Percentiles rank a stretch among this genome's conserved stretches.
Conservation (phyloP, 176 grass and related monocot species). For the Avena atlantica region DNA sequence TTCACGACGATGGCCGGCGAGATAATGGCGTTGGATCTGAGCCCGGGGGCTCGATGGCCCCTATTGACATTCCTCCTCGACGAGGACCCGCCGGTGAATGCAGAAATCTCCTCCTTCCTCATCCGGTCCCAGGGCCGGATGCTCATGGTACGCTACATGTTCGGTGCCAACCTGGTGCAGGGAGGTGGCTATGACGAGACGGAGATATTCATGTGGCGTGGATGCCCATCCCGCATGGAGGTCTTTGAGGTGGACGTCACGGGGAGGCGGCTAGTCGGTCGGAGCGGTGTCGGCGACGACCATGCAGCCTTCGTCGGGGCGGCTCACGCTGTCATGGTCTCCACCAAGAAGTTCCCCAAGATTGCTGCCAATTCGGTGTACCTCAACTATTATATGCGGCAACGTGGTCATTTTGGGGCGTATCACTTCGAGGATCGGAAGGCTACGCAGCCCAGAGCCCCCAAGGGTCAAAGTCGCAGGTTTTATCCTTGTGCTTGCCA, state of each 20-base stretch:
- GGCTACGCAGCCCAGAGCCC: not conserved
- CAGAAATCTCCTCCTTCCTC: not conserved
- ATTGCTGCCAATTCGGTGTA: slow-evolving; percentile 6
- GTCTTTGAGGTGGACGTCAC: slow-evolving; percentile 5
- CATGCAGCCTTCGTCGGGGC: not conserved
- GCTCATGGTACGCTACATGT: slow-evolving; percentile 10
- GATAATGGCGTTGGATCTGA: not conserved
- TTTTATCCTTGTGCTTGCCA: slow-evolving; percentile 9
- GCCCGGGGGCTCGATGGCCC: not conserved
- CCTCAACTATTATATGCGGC: not conserved
- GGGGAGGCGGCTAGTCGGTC: not conserved
- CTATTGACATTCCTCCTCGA: not conserved
- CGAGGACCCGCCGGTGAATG: not conserved
- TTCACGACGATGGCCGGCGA: not conserved
- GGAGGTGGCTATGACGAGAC: not conserved
- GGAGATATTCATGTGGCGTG: not conserved
- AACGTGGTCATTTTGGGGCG: not conserved
- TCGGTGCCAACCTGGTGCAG: not conserved
- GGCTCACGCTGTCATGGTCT: not conserved
- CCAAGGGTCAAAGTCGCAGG: not conserved
- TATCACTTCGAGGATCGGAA: not conserved
- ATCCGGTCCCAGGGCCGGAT: not conserved
- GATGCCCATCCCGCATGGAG: not conserved
- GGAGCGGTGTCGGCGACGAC: not conserved
- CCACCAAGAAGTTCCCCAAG: not conserved